These are phyloP conservation scores for Mucor mucedo DNA, from an alignment of 371 early-diverging fungal species.

Conservation along the genomic window DNA sequence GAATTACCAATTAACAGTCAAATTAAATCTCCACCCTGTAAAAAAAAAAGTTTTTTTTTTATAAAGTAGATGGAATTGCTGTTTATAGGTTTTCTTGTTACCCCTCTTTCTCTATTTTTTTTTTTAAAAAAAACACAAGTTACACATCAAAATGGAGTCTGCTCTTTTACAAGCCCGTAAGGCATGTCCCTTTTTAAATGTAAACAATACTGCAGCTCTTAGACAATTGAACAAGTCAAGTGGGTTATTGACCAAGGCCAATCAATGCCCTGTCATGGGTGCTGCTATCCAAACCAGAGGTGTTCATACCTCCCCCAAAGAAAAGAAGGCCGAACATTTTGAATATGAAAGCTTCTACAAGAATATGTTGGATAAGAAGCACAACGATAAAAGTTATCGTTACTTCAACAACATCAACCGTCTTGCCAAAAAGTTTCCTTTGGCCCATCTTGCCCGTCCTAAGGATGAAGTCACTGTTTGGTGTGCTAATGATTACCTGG, in stretches of 20 bases:
- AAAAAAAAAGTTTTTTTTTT: background rate
- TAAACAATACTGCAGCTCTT: constrained; percentile 69
- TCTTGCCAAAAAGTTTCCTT: constrained; percentile 89
- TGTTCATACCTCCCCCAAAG: constrained; percentile 1
- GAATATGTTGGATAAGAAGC: constrained; percentile 91
- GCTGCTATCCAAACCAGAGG: constrained; percentile 67
- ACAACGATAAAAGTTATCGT: constrained; percentile 95
- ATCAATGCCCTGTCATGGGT: constrained; percentile 92
- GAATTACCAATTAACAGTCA: background rate
- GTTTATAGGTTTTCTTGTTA: constrained; percentile 3
- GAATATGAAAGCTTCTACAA: constrained; percentile 91
- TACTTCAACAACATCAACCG: constrained; percentile 99
- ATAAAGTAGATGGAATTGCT: background rate
- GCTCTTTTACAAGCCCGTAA: constrained; percentile 43
- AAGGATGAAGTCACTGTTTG: constrained; percentile 95
- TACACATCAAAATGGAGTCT: constrained; percentile 47
- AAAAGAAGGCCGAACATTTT: constrained; percentile 54
- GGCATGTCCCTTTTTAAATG: constrained; percentile 84
- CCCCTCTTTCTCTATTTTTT: constrained; percentile 6
- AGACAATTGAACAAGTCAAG: constrained; percentile 51
- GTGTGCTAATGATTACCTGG: constrained; percentile 99
- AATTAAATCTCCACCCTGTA: constrained; percentile 1
- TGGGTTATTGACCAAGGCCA: constrained; percentile 70
- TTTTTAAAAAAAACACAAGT: background rate
- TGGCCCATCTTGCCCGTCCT: constrained; percentile 89